Evolutionary conservation across 805 yeast species (phyloP).

Genomic region (Wilhelminamyces savonicus): DNA sequence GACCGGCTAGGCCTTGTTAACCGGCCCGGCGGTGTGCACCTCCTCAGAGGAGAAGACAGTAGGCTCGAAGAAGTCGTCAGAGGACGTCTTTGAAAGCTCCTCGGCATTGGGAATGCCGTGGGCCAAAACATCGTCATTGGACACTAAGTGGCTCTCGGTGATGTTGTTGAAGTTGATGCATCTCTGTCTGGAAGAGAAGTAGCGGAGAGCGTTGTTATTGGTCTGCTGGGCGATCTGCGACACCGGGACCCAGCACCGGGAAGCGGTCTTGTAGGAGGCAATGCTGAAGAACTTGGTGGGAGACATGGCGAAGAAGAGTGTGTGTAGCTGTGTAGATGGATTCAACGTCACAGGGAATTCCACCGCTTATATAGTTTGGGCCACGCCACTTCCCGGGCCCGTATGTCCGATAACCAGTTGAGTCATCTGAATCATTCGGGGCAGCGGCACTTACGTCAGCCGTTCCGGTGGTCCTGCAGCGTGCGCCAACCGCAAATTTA

Average conservation of each 20-base stretch:
- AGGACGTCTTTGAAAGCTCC: neutral
- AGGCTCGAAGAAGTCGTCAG: constrained; percentile 28
- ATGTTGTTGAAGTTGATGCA: constrained; percentile 27
- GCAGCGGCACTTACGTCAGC: no score
- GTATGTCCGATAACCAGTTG: constrained; percentile 1
- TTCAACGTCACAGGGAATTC: neutral
- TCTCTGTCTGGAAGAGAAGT: constrained; percentile 31
- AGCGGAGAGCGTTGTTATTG: constrained; percentile 14
- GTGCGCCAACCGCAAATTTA: no score
- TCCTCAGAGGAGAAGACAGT: constrained; percentile 36
- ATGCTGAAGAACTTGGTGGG: constrained; percentile 25
- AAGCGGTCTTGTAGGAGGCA: constrained; percentile 33
- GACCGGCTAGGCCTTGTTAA: constrained; percentile 23
- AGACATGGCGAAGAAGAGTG: constrained; percentile 11
- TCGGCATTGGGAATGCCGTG: neutral
- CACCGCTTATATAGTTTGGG: neutral
- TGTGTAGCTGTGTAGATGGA: neutral
- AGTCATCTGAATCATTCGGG: constrained; percentile 6
- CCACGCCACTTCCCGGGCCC: neutral
- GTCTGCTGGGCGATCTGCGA: no score
- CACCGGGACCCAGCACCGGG: constrained; percentile 37
- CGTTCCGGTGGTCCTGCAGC: no score
- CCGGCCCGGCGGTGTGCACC: constrained; percentile 38
- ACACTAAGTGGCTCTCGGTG: constrained; percentile 23
- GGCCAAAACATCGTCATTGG: constrained; percentile 28